Evolutionary conservation across 2,329 filamentous ascomycete species (phyloP).

Genomic region (Stemphylium vesicarium): DNA sequence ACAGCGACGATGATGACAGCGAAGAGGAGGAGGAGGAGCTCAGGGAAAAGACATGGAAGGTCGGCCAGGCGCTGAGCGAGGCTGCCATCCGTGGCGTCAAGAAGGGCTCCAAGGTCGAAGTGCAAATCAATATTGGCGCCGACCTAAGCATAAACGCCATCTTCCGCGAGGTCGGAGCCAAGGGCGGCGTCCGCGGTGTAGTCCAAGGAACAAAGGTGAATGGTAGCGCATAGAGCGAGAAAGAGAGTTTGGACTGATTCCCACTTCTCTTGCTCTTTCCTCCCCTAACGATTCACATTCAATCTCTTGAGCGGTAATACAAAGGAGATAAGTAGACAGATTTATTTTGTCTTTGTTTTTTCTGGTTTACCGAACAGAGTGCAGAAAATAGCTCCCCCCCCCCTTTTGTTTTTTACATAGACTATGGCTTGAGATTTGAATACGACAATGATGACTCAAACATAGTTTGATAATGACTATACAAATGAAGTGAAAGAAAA

Average conservation of each 20-base stretch:
- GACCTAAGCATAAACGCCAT: slow-evolving; percentile 83
- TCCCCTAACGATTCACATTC: slow-evolving; percentile 1
- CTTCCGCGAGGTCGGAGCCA: slow-evolving; percentile 83
- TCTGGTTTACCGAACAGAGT: not conserved
- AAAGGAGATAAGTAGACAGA: not conserved
- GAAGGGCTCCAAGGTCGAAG: slow-evolving; percentile 89
- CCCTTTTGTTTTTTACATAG: not conserved
- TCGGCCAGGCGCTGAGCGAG: slow-evolving; percentile 82
- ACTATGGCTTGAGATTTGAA: not conserved
- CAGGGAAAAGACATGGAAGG: slow-evolving; percentile 91
- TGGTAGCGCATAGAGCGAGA: slow-evolving; percentile 33
- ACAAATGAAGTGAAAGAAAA: not conserved
- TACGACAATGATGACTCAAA: not conserved
- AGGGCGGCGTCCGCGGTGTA: slow-evolving; percentile 66
- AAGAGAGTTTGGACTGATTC: not conserved
- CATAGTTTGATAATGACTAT: not conserved
- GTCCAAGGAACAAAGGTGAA: slow-evolving; percentile 39
- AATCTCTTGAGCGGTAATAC: not conserved
- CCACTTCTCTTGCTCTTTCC: not conserved
- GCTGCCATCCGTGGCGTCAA: slow-evolving; percentile 82
- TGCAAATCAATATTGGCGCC: slow-evolving; percentile 84
- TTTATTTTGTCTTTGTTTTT: not conserved
- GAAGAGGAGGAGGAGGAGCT: slow-evolving; percentile 87
- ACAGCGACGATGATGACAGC: slow-evolving; percentile 62
- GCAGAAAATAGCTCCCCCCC: not conserved